Percentiles rank a stretch among this genome's conserved stretches.
Conservation (phyloP, 192 early-diverging fungal genomes). For the Chytriomyces confervae region DNA sequence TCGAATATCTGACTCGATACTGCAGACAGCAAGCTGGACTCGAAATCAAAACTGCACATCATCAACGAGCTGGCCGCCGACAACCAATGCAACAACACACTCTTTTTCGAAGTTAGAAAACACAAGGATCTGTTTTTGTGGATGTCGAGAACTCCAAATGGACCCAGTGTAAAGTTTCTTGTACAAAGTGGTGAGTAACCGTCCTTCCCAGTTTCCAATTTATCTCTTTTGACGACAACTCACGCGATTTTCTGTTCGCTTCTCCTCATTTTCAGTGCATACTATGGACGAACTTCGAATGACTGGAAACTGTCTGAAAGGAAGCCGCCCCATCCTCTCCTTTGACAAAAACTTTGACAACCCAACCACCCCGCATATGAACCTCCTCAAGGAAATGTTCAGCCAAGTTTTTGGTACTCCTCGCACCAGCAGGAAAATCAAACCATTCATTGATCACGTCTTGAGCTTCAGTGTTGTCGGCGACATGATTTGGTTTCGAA, state of each 20-base stretch:
- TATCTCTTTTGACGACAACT: too few species aligned
- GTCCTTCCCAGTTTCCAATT: too few species aligned
- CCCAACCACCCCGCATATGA: constrained; percentile 72
- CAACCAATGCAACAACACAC: constrained; percentile 97
- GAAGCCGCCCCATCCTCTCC: constrained; percentile 91
- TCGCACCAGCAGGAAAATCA: constrained; percentile 83
- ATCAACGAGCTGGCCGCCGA: constrained; percentile 96
- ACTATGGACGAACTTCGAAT: constrained; percentile 99
- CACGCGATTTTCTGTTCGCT: too few species aligned
- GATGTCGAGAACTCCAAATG: constrained; percentile 93
- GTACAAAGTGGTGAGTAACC: constrained; percentile 81
- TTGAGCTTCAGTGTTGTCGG: constrained; percentile 63
- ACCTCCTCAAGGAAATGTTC: constrained; percentile 93
- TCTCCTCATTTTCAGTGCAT: constrained; percentile 88
- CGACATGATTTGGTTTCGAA: constrained; percentile 93
- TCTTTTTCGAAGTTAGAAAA: constrained; percentile 95
- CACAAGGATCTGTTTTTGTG: constrained; percentile 95
- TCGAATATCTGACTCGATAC: neutral
- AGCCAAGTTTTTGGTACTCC: constrained; percentile 89
- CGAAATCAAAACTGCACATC: constrained; percentile 79
- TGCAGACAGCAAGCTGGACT: constrained; percentile 85
- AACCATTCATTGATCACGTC: constrained; percentile 98
- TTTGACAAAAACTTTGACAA: constrained; percentile 94
- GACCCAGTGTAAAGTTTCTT: constrained; percentile 92
- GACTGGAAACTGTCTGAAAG: constrained; percentile 98